These are phyloP conservation scores for Herpetospermum pedunculosum DNA, from an alignment of 306 rosid species.

Conservation along the genomic window DNA sequence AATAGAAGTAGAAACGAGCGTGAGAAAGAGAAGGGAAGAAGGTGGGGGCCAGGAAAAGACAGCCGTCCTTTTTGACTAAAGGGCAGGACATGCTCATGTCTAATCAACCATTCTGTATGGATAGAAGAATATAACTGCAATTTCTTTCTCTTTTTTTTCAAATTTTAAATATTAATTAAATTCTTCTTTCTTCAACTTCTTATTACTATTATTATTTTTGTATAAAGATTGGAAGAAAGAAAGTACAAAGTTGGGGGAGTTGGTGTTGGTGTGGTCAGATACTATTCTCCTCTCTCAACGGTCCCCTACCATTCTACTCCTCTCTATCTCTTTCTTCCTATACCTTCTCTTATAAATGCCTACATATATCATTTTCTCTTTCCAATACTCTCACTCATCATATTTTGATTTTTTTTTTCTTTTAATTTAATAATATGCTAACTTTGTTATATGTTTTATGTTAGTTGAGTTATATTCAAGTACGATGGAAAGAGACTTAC, in stretches of 20 bases:
- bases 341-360: neutral
- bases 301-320: neutral
- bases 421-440: too few species aligned
- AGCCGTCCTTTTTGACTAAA: conserved; percentile 7
- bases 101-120: conserved; percentile 5
- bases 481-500: too few species aligned
- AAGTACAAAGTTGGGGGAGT: neutral
- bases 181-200: neutral
- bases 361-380: neutral
- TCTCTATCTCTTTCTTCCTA: neutral
- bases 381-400: too few species aligned
- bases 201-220: neutral
- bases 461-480: too few species aligned
- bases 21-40: neutral
- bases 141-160: neutral
- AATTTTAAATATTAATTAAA: neutral
- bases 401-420: too few species aligned
- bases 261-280: neutral
- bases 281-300: neutral
- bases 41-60: conserved; percentile 8
- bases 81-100: conserved; percentile 9
- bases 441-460: too few species aligned
- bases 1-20: too few species aligned
- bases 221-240: neutral
- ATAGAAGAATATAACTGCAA: conserved; percentile 6